These are phyloP conservation scores for Trichoderma virens DNA, from an alignment of 495 filamentous ascomycete species.

Conservation along the genomic window DNA sequence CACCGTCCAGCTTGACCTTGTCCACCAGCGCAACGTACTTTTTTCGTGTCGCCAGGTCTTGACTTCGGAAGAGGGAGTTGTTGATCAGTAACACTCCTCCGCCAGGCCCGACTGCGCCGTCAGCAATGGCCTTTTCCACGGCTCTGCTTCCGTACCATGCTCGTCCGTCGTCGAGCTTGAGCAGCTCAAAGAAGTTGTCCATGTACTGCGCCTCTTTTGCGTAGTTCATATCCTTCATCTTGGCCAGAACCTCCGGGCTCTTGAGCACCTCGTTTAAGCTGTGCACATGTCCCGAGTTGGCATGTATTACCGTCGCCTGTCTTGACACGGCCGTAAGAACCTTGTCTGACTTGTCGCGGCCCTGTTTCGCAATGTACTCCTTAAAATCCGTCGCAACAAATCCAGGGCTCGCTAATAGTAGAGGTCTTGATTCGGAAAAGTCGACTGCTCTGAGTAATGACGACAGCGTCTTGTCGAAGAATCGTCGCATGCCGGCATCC, in stretches of 20 bases:
- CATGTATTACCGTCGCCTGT: slow-evolving; percentile 69
- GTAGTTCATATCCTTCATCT: slow-evolving; percentile 78
- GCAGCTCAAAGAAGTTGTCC: slow-evolving; percentile 71
- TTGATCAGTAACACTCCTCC: slow-evolving; percentile 79
- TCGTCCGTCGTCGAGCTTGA: slow-evolving; percentile 78
- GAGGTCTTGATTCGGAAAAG: slow-evolving; percentile 55
- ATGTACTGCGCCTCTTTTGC: slow-evolving; percentile 76
- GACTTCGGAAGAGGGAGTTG: slow-evolving; percentile 74
- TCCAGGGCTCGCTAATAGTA: slow-evolving; percentile 85
- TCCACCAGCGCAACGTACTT: slow-evolving; percentile 84
- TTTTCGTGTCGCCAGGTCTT: slow-evolving; percentile 71
- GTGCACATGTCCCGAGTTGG: slow-evolving; percentile 76
- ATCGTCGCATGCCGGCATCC: slow-evolving; percentile 69
- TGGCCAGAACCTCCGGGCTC: slow-evolving; percentile 63
- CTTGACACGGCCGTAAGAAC: slow-evolving; percentile 49
- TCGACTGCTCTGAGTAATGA: slow-evolving; percentile 75
- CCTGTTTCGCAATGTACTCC: slow-evolving; percentile 67
- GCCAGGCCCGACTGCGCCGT: slow-evolving; percentile 81
- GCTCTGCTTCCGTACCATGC: slow-evolving; percentile 89
- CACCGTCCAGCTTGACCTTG: slow-evolving; percentile 80
- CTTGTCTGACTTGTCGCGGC: slow-evolving; percentile 59
- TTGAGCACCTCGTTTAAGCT: slow-evolving; percentile 78
- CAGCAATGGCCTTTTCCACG: slow-evolving; percentile 76
- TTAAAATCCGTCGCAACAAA: slow-evolving; percentile 78
- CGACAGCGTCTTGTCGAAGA: slow-evolving; percentile 70